phyloP scores from a whole-genome alignment of 306 rosid species.

The Oxytropis ochrocephala region DNA sequence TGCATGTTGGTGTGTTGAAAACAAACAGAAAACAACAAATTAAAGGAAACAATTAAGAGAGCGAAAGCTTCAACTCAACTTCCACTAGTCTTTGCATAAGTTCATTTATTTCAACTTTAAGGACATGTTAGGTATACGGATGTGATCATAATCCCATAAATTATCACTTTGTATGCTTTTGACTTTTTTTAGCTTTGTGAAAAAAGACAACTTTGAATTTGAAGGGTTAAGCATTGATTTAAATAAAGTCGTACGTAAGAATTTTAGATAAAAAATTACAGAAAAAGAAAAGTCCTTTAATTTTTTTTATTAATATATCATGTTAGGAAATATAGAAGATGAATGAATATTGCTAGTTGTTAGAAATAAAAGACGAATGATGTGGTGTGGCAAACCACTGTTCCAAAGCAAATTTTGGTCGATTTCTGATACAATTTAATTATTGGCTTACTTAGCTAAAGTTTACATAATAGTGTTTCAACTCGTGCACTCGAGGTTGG shows the following conservation, averaged over 20 bases:
- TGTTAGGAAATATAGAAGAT: too few relatives aligned
- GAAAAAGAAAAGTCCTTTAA: background rate
- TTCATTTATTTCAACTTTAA: constrained; percentile 4
- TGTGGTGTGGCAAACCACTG: too few relatives aligned
- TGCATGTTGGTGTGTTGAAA: constrained; percentile 27
- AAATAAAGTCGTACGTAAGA: background rate
- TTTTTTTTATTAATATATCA: too few relatives aligned
- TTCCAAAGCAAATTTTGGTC: too few relatives aligned
- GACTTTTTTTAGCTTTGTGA: constrained; percentile 20
- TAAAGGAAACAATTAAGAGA: background rate
- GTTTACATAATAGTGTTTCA: too few relatives aligned
- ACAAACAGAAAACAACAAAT: constrained; percentile 23
- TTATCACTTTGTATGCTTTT: constrained; percentile 3
- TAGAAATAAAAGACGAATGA: too few relatives aligned
- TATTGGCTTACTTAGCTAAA: too few relatives aligned
- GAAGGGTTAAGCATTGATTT: background rate
- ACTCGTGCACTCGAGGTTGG: too few relatives aligned
- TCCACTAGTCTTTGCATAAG: constrained; percentile 9
- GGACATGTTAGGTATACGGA: constrained; percentile 11
- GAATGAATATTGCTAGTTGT: too few relatives aligned
- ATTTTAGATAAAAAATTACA: background rate
- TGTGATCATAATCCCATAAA: background rate
- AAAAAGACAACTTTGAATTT: constrained; percentile 14
- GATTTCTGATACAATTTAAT: too few relatives aligned
- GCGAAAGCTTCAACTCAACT: constrained; percentile 6